phyloP scores from a whole-genome alignment of 768 basidiomycete genomes.

The Galerina marginata region DNA sequence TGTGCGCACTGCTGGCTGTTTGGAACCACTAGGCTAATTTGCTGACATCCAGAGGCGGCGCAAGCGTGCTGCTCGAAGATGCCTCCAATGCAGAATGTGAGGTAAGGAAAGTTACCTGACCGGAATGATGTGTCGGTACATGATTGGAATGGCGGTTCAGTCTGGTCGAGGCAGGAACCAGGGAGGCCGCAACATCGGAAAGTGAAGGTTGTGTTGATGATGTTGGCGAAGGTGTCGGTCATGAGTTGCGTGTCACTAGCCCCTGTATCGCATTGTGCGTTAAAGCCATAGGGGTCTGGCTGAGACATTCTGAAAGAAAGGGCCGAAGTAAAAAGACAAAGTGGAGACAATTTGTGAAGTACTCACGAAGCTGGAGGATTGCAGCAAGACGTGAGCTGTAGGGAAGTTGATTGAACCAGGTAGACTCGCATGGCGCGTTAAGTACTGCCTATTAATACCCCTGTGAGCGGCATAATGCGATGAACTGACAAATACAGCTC shows the following conservation, averaged over 20 bases:
- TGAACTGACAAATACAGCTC: too few species aligned
- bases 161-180: neutral
- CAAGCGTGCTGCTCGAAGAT: slow-evolving; percentile 1
- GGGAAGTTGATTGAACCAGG: too few species aligned
- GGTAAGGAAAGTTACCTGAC: neutral
- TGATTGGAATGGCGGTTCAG: neutral
- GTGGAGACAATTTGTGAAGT: too few species aligned
- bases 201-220: neutral
- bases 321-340: too few species aligned
- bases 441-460: too few species aligned
- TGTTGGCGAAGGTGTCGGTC: neutral
- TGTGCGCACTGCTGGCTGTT: neutral
- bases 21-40: neutral
- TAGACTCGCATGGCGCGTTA: too few species aligned
- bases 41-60: neutral
- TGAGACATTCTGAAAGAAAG: neutral
- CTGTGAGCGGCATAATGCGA: too few species aligned
- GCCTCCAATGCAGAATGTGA: neutral
- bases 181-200: neutral
- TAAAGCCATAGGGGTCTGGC: neutral
- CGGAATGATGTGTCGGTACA: neutral
- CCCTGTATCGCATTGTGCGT: neutral
- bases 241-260: neutral
- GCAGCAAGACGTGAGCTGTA: too few species aligned
- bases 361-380: too few species aligned